These are phyloP conservation scores for Lentinula lateritia DNA, from an alignment of 768 basidiomycete species.

Conservation along the genomic window DNA sequence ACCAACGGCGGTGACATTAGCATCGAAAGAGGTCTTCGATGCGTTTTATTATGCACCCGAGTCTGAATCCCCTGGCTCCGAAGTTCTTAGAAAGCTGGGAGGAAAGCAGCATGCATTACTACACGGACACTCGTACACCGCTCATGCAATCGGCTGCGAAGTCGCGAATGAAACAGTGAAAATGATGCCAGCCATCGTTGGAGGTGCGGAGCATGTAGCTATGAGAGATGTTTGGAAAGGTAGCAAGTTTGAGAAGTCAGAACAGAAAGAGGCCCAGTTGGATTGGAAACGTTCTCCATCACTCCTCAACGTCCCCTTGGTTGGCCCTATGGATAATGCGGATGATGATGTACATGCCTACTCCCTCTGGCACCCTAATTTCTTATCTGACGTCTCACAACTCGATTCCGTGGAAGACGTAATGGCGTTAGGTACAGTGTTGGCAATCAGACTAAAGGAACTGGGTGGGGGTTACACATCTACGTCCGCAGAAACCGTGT, in stretches of 20 bases:
- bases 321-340: neutral
- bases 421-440: constrained; percentile 86
- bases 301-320: neutral
- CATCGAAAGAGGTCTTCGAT: constrained; percentile 19
- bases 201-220: neutral
- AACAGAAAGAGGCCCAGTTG: neutral
- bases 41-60: constrained; percentile 65
- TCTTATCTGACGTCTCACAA: constrained; percentile 58
- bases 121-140: constrained; percentile 95
- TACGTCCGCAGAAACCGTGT: constrained; percentile 57
- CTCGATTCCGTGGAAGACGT: constrained; percentile 56
- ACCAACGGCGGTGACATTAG: constrained; percentile 81
- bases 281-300: neutral
- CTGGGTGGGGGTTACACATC: constrained; percentile 33
- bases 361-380: constrained; percentile 85
- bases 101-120: constrained; percentile 58
- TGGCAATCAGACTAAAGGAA: constrained; percentile 71
- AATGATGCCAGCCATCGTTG: constrained; percentile 29
- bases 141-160: constrained; percentile 88
- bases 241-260: neutral
- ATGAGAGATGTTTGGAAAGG: neutral
- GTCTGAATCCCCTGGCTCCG: neutral
- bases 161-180: constrained; percentile 80
- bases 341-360: constrained; percentile 37
- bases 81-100: neutral